These are phyloP conservation scores for Cladorrhinum samala DNA, from an alignment of 495 filamentous ascomycete species.

Conservation along the genomic window DNA sequence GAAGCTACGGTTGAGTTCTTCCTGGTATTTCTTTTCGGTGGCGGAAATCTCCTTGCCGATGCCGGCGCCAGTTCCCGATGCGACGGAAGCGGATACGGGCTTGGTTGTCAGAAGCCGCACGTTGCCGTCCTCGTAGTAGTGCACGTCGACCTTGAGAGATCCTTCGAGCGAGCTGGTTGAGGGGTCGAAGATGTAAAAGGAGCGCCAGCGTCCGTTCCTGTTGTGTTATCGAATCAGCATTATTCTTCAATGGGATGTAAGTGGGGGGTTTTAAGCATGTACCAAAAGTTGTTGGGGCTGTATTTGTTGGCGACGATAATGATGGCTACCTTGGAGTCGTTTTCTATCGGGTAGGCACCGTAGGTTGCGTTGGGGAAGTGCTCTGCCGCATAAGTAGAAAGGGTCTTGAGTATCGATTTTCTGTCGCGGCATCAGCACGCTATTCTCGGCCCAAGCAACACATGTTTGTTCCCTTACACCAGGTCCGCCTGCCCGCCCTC, in stretches of 20 bases:
- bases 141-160: constrained; percentile 76
- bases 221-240: too few species aligned
- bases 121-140: constrained; percentile 99
- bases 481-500: constrained; percentile 75
- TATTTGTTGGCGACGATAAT: constrained; percentile 92
- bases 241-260: too few species aligned
- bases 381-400: constrained; percentile 73
- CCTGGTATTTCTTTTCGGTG: constrained; percentile 88
- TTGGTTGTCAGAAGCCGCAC: constrained; percentile 86
- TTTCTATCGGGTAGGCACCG: constrained; percentile 72
- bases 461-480: constrained; percentile 58
- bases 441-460: neutral
- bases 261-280: too few species aligned
- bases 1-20: constrained; percentile 90
- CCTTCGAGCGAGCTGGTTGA: constrained; percentile 57
- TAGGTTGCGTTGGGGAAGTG: constrained; percentile 80
- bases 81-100: constrained; percentile 53
- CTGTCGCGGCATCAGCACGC: constrained; percentile 31
- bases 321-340: constrained; percentile 70
- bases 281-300: constrained; percentile 97
- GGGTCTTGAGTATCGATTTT: constrained; percentile 72
- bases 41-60: constrained; percentile 68
- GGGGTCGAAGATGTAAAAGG: constrained; percentile 71
- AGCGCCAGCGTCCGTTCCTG: constrained; percentile 95
- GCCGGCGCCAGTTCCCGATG: constrained; percentile 56